Base-by-base conservation (phyloP, 306 rosid species). In the Oxytropis ochrocephala region DNA sequence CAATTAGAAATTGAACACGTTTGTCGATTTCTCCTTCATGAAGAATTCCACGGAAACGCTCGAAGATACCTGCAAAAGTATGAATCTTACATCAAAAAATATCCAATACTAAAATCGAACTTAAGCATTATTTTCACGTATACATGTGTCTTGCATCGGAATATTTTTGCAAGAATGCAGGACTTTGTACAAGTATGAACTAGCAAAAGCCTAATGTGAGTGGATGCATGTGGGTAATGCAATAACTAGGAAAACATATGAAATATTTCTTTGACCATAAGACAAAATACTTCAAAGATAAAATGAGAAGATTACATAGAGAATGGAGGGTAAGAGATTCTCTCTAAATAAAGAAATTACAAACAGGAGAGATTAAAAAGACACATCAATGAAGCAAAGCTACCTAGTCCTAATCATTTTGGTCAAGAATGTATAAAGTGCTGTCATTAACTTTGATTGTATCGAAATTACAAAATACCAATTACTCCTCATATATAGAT, bases 1-100 rank as follows among this genome's bases (percentile, higher is more conserved):
- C 99, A 67, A 91, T 94, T 58, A 91, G 75, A 80, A 88, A 91
- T 72, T 94, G 95, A 64, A 91, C 97, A 67, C 95, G 83, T 70
- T 88, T 94, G 82, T 89, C 97, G 48, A 91, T 94, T 82, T 94
- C 96, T 48, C 96, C 99, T 79, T 90, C 98, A 64, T 94, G 95
- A 64, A 94, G 97, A 87, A 94, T 94, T 81, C 97, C 95, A 36
- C 92, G 96, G 53, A 94, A 94, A 6, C 96, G 95, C 87, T 94
- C 99, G 84, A 91, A 94, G 64, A 94, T 94, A 64, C 97, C 97
- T 94, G 76, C 36, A 75, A 76, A 56, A 33, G 51, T 32, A 50
- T 14, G 32, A 52, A 53, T 54, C 38, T 5, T 68, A n/a, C n/a
- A n/a, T 16, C 11, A 27, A 30, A 63, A 52, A 54, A 8, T 49